Evolutionary conservation across 2,329 filamentous ascomycete species (phyloP).

Genomic region (Apiospora hydei): DNA sequence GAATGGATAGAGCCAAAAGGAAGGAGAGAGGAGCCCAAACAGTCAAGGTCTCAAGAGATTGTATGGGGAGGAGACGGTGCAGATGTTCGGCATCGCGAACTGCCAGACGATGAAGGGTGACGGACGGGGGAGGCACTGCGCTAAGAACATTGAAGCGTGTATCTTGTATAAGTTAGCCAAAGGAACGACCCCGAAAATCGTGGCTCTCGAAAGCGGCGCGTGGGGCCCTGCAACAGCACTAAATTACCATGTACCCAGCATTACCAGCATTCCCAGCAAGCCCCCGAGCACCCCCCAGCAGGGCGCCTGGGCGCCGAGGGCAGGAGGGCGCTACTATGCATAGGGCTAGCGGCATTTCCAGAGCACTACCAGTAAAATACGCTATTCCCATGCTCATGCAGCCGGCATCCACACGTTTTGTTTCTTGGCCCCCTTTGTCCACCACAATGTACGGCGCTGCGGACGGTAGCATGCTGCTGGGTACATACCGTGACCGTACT

Average conservation of each 20-base stretch:
- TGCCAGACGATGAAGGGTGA: constrained; percentile 15
- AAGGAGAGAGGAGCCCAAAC: constrained; percentile 2
- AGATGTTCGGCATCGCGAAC: constrained; percentile 18
- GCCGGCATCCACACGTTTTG: constrained; percentile 14
- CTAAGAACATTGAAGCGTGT: neutral
- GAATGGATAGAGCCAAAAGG: constrained; percentile 8
- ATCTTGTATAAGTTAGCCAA: constrained; percentile 9
- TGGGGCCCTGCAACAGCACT: constrained; percentile 14
- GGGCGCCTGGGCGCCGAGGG: neutral
- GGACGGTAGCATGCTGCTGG: neutral
- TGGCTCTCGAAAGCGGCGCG: constrained; percentile 14
- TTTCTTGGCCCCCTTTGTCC: constrained; percentile 19
- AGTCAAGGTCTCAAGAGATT: constrained; percentile 16
- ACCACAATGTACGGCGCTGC: neutral
- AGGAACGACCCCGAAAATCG: constrained; percentile 11
- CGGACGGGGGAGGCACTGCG: constrained; percentile 12
- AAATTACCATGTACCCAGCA: constrained; percentile 18
- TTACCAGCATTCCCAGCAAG: neutral
- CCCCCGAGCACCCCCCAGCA: neutral
- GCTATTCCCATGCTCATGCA: constrained; percentile 17
- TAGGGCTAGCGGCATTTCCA: constrained; percentile 15
- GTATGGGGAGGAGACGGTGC: constrained; percentile 10
- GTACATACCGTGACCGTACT: neutral
- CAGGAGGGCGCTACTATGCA: neutral
- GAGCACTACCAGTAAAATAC: neutral